These are phyloP conservation scores for Penicillium flavigenum DNA, from an alignment of 495 filamentous ascomycete species.

Conservation along the genomic window DNA sequence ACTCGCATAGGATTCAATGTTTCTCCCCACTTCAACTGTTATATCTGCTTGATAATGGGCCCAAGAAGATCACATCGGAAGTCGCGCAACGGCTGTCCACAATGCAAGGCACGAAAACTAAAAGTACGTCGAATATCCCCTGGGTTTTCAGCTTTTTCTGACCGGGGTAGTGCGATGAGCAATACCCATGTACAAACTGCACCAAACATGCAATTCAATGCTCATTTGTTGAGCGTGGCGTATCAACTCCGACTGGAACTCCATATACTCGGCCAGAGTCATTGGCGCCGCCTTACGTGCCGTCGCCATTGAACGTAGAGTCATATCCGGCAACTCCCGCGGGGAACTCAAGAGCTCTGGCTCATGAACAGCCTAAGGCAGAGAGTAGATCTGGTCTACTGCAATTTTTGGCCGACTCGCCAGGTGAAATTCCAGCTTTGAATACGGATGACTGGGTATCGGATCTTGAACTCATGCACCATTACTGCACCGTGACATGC, in stretches of 20 bases:
- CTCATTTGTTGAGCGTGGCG: slow-evolving; percentile 14
- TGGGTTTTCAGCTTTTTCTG: not conserved
- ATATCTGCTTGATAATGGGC: slow-evolving; percentile 15
- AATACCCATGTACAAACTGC: slow-evolving; percentile 30
- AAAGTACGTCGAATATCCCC: slow-evolving; percentile 16
- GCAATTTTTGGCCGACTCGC: slow-evolving; percentile 9
- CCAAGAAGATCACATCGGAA: slow-evolving; percentile 30
- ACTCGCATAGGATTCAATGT: slow-evolving; percentile 12
- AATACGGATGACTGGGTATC: slow-evolving; percentile 23
- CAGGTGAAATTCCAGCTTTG: not conserved
- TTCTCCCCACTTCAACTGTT: not conserved
- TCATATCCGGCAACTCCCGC: slow-evolving; percentile 11
- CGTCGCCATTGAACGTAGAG: slow-evolving; percentile 1
- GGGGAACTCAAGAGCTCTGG: not conserved
- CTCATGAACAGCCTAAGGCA: not conserved
- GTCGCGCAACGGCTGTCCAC: slow-evolving; percentile 29
- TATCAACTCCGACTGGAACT: slow-evolving; percentile 11
- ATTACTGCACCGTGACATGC: slow-evolving; percentile 33
- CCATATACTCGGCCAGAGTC: slow-evolving; percentile 10
- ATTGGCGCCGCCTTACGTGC: slow-evolving; percentile 2
- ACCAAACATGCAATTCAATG: slow-evolving; percentile 26
- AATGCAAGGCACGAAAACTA: slow-evolving; percentile 26
- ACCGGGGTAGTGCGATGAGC: slow-evolving; percentile 25
- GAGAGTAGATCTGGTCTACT: slow-evolving; percentile 18
- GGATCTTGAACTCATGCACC: slow-evolving; percentile 39